Evolutionary conservation across 257 asterid genomes (phyloP).

Genomic region (Rehmannia glutinosa): DNA sequence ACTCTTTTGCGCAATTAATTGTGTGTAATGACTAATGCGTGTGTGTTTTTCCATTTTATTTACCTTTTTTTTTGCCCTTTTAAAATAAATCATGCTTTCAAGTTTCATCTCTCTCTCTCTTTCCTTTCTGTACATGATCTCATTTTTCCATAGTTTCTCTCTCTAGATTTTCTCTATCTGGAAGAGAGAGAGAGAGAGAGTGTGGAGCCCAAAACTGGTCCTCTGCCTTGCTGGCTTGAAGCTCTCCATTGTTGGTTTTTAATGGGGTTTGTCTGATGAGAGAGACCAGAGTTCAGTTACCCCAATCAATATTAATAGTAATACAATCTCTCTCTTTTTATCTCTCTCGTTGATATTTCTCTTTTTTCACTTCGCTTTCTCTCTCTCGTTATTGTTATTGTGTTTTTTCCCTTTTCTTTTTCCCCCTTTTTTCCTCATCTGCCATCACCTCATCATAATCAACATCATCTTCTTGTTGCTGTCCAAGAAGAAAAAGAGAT

Average conservation of each 20-base stretch:
- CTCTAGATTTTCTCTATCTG: slow-evolving; percentile 34
- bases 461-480: slow-evolving; percentile 26
- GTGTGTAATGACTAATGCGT: not conserved
- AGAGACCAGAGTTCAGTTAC: slow-evolving; percentile 49
- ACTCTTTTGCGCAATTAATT: not conserved
- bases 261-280: slow-evolving; percentile 78
- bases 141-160: slow-evolving; percentile 13
- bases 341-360: not conserved
- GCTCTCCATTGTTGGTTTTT: slow-evolving; percentile 77
- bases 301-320: slow-evolving; percentile 34
- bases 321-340: slow-evolving; percentile 1
- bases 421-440: slow-evolving; percentile 6
- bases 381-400: not conserved
- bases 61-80: not conserved
- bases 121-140: not conserved
- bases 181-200: too few species aligned
- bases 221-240: slow-evolving; percentile 74
- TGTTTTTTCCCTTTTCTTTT: not conserved
- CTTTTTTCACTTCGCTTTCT: slow-evolving; percentile 12
- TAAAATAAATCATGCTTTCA: not conserved
- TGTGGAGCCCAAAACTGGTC: slow-evolving; percentile 74
- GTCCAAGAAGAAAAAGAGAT: slow-evolving; percentile 17
- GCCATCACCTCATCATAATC: slow-evolving; percentile 27
- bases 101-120: not conserved
- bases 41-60: not conserved